Base-by-base conservation (phyloP, 257 asterid species). In the Penstemon barbatus region DNA sequence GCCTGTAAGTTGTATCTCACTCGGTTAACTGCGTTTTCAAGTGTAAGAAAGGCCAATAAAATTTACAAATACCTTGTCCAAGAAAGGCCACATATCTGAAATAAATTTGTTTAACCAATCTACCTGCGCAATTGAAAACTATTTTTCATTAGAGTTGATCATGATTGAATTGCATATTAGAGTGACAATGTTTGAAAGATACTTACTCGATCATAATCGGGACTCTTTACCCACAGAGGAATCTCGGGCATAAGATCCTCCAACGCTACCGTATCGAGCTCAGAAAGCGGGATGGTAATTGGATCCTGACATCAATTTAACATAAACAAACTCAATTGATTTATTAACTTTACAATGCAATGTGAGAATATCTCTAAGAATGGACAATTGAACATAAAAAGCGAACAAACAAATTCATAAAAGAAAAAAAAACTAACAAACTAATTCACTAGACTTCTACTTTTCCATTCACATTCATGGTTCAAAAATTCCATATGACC, bases 141-240 rank as follows among this genome's bases (percentile, higher is more conserved):
- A 71, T 25, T 55, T 41, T 38, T 68, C 42, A 69, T n/a, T 41
- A 25, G 33, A 25, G 33, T 25, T 25, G 33, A 25, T 25, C 33
- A 25, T 25, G 33, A 25, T 25, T 25, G 33, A 25, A 25, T 25
- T 25, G 33, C 33, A 25, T 25, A 25, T 25, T 25, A 25, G 33
- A n/a, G 67, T 10, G 48, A 44, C 44, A 62, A 49, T 50, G 13
- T 13, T 5, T 40, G 8, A n/a, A 5, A 8, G 40, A 41, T 57
- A 69, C 87, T 64, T 75, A 89, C 98, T 73, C 98, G 82, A 64
- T 91, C 98, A 18, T 84, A 89, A 76, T 91, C 96, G 8, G 98
- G 94, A 66, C 83, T 83, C 74, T 91, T 91, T 19, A 89, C 88
- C 98, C 98, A 91, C 37, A 80, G 70, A 37, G 98, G 98, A 65